Evolutionary conservation across 305 asterid species (phyloP).

Genomic region (Salvia sclarea): DNA sequence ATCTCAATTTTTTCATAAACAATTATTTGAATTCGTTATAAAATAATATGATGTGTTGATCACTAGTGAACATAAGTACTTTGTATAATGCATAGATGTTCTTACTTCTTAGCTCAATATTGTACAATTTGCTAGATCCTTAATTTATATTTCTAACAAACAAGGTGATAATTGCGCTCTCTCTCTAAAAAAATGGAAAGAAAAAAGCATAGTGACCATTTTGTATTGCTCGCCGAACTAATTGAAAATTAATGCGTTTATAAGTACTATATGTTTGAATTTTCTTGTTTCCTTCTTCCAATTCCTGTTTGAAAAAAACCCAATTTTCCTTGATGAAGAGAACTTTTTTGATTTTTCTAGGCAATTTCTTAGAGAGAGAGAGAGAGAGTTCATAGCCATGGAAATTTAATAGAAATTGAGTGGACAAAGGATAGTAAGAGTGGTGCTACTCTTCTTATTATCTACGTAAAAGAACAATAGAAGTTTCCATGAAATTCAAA

Average conservation of each 20-base stretch:
- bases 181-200: too few relatives aligned
- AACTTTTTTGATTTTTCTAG: constrained; percentile 19
- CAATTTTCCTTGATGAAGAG: neutral
- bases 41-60: too few relatives aligned
- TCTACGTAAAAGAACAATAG: neutral
- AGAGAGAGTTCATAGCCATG: neutral
- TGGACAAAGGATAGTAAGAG: neutral
- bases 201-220: neutral
- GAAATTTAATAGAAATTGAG: constrained; percentile 27
- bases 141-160: too few relatives aligned
- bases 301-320: neutral
- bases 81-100: too few relatives aligned
- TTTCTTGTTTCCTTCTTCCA: neutral
- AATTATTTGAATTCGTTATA: too few relatives aligned
- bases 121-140: too few relatives aligned
- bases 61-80: too few relatives aligned
- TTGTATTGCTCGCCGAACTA: neutral
- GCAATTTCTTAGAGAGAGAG: constrained; percentile 16
- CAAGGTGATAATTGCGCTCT: too few relatives aligned
- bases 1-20: too few relatives aligned
- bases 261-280: neutral
- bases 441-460: neutral
- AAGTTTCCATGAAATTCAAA: constrained; percentile 34
- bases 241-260: neutral
- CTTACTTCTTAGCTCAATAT: too few relatives aligned